Percentiles rank a stretch among this genome's conserved stretches.
These are phyloP conservation scores for Tylopilus sp. DNA, from an alignment of 1,284 basidiomycete genomes.

Conservation along the genomic window DNA sequence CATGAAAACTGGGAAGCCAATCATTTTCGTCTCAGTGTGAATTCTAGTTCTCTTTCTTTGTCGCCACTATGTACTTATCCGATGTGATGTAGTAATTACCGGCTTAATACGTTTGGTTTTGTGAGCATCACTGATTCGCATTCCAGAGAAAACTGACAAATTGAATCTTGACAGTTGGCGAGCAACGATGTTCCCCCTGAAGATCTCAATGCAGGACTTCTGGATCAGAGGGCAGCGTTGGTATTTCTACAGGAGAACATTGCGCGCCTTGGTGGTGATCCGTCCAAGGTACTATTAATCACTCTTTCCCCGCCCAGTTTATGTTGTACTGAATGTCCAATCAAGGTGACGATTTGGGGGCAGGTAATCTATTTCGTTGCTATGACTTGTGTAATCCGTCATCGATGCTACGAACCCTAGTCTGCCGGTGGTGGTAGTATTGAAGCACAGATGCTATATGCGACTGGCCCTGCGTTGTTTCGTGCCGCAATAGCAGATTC, in stretches of 20 bases:
- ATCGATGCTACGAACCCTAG: neutral
- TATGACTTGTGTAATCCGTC: too few species aligned
- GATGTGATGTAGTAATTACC: slow-evolving; percentile 23
- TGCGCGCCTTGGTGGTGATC: slow-evolving; percentile 72
- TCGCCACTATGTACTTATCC: neutral
- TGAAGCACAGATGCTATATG: slow-evolving; percentile 28
- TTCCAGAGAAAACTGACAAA: neutral
- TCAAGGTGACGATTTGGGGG: slow-evolving; percentile 34
- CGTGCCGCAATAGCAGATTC: slow-evolving; percentile 35
- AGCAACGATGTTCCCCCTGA: slow-evolving; percentile 58
- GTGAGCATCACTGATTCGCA: slow-evolving; percentile 7
- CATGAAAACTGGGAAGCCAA: slow-evolving; percentile 22
- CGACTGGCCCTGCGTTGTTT: slow-evolving; percentile 18
- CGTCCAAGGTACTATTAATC: slow-evolving; percentile 53
- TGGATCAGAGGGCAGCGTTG: slow-evolving; percentile 68
- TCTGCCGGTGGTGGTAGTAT: slow-evolving; percentile 32
- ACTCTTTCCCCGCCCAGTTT: neutral
- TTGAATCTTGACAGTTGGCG: slow-evolving; percentile 57
- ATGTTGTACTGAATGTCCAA: neutral
- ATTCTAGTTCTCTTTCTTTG: neutral
- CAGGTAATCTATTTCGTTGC: slow-evolving; percentile 20
- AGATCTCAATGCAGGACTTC: slow-evolving; percentile 66
- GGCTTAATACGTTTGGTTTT: slow-evolving; percentile 32
- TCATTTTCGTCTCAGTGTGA: slow-evolving; percentile 32
- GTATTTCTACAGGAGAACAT: slow-evolving; percentile 73